Base-by-base conservation (phyloP, 371 early-diverging fungal species). In the Umbelopsis sp. region DNA sequence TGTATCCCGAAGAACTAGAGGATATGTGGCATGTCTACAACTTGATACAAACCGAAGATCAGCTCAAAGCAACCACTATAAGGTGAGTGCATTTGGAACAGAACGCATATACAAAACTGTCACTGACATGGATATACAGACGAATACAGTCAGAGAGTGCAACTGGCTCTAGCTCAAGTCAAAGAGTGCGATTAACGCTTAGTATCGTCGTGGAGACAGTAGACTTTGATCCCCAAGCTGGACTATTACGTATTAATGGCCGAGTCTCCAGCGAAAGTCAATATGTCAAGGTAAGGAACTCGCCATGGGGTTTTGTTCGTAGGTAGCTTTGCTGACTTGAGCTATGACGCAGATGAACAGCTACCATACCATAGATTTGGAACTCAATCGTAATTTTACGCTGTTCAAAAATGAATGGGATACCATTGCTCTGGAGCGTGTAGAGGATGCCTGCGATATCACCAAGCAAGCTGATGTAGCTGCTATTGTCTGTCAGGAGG, bases 21-120 rank as follows among this genome's bases (percentile, higher is more conserved):
- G 99, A 97, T 79, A 95, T 99, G 94, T 99, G 99, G 98, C 96
- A 97, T 77, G 88, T 94, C 37, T 99, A 97, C 84, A 97, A 98
- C 79, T 83, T 99, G 48, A 91, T 99, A 63, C 80, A 87, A 16
- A 86, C 87, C 69, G 95, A 93, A 53, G 99, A 99, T 85, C 81
- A 84, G 71, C 84, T 99, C 63, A 86, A 89, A 72, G 94, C 95
- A 10, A 87, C 93, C 3, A 96, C 98, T 10, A 82, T 96, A 69
- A 87, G 97, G 94, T 94, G 85, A 41, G 12, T 46, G 53, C 20
- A 44, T 64, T 37, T 0, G 37, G 5, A 48, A 16, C 41, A 50
- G 9, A 68, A 18, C 48, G 25, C 64, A 20, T 46, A 3, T 57
- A 35, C n/a, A n/a, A 25, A 18, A 53, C 41, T 41, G 7, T 7